Evolutionary conservation across 2,329 filamentous ascomycete genomes (phyloP).

Genomic region (Dothistroma pini): DNA sequence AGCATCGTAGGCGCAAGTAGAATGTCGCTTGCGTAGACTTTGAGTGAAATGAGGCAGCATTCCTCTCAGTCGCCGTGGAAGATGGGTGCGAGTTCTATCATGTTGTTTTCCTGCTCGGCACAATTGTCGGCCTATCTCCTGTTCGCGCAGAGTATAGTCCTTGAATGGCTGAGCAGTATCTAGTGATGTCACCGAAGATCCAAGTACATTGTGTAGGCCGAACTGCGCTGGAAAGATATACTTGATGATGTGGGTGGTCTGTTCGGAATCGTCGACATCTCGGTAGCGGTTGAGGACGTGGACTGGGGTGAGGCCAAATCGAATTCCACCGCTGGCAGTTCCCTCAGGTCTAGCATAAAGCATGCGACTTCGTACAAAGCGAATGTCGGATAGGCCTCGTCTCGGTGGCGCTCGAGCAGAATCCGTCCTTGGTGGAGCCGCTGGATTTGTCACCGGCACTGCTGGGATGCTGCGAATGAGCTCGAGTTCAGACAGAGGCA

Average conservation of each 20-base stretch:
- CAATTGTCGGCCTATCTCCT: conserved; percentile 59
- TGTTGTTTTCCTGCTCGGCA: neutral
- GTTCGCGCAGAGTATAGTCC: conserved; percentile 81
- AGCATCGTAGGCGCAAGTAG: conserved; percentile 72
- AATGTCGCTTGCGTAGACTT: conserved; percentile 67
- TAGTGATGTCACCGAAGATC: conserved; percentile 58
- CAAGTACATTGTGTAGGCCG: conserved; percentile 88
- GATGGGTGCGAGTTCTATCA: conserved; percentile 42
- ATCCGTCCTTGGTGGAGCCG: neutral
- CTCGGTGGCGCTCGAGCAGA: neutral
- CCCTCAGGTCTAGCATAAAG: conserved; percentile 75
- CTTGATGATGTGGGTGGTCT: conserved; percentile 73
- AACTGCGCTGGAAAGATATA: conserved; percentile 94
- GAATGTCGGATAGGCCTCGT: conserved; percentile 47
- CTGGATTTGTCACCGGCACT: neutral
- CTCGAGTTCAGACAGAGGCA: conserved; percentile 51
- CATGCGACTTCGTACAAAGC: conserved; percentile 77
- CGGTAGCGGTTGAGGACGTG: conserved; percentile 76
- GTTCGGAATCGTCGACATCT: conserved; percentile 44
- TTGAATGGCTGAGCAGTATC: conserved; percentile 72
- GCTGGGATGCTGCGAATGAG: conserved; percentile 3
- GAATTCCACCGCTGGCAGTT: conserved; percentile 63
- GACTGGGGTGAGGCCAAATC: conserved; percentile 73
- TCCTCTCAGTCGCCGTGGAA: conserved; percentile 59
- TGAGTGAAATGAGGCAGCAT: conserved; percentile 56